Evolutionary conservation across 306 rosid genomes (phyloP).

Genomic region (Dryas alaskensis): DNA sequence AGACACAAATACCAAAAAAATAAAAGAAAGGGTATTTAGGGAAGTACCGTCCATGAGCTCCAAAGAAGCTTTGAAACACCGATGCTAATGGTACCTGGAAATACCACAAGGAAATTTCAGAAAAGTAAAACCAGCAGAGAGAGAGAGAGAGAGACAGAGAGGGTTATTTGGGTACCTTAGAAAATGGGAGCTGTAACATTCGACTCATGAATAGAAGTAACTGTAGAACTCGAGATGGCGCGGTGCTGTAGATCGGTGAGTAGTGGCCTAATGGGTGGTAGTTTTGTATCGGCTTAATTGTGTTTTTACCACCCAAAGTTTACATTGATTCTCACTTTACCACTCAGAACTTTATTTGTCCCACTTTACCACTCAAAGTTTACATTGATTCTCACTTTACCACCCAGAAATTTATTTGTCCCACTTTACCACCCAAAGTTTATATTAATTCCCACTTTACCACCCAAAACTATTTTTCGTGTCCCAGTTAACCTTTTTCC

Average conservation of each 20-base stretch:
- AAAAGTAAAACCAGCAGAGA: not conserved
- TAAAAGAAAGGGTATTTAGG: not conserved
- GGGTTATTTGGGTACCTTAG: constrained; percentile 1
- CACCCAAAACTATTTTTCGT: too few species aligned
- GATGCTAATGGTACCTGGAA: constrained; percentile 34
- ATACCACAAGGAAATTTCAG: not conserved
- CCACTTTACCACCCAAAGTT: too few species aligned
- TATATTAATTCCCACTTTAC: too few species aligned
- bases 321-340: too few species aligned
- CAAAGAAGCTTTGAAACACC: constrained; percentile 27
- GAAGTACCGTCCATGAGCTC: constrained; percentile 49
- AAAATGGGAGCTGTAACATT: not conserved
- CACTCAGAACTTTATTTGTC: too few species aligned
- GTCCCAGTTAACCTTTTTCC: too few species aligned
- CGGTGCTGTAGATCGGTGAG: not conserved
- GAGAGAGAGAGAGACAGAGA: not conserved
- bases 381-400: too few species aligned
- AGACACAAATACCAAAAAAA: not conserved
- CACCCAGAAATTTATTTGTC: too few species aligned
- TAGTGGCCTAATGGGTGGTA: not conserved
- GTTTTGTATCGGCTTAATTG: too few species aligned
- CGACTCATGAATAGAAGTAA: not conserved
- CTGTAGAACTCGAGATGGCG: not conserved
- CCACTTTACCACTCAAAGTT: too few species aligned
- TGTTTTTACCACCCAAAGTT: too few species aligned